These are phyloP conservation scores for Sarcodon sp. DNA, from an alignment of 768 basidiomycete genomes.

Conservation along the genomic window DNA sequence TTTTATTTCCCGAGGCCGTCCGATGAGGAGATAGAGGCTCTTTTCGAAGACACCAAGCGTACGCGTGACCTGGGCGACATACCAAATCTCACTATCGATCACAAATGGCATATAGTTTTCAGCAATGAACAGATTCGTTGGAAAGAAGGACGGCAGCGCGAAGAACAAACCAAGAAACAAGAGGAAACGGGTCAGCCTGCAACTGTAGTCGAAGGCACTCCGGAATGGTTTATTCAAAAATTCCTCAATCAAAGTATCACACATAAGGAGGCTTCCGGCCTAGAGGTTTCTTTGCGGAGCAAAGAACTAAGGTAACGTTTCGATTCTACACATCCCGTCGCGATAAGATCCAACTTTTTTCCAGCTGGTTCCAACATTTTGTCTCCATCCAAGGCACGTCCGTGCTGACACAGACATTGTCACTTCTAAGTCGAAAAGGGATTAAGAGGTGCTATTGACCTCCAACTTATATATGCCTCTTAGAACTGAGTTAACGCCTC, in stretches of 20 bases:
- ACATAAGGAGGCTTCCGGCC: conserved; percentile 61
- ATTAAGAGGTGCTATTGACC: conserved; percentile 34
- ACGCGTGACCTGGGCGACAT: conserved; percentile 54
- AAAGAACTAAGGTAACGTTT: conserved; percentile 60
- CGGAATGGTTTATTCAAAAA: conserved; percentile 89
- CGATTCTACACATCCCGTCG: neutral
- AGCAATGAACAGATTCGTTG: conserved; percentile 73
- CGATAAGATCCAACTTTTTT: neutral
- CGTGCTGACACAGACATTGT: conserved; percentile 69
- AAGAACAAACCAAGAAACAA: conserved; percentile 48
- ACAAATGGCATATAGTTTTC: conserved; percentile 88
- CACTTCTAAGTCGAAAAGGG: conserved; percentile 63
- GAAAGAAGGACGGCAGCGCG: conserved; percentile 56
- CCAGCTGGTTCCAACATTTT: conserved; percentile 74
- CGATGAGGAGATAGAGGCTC: conserved; percentile 63
- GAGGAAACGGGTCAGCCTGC: conserved; percentile 42
- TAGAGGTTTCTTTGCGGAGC: conserved; percentile 69
- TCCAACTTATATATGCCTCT: neutral
- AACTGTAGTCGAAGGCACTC: conserved; percentile 51
- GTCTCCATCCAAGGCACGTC: conserved; percentile 69
- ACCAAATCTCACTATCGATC: conserved; percentile 52
- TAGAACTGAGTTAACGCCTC: conserved; percentile 10
- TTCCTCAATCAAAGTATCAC: conserved; percentile 83
- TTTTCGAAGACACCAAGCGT: conserved; percentile 70
- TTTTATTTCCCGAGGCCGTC: conserved; percentile 73